A percentile compares a stretch with the other conserved stretches of the same genome.
phyloP scores from a whole-genome alignment of 192 early-diverging fungal genomes.

The Umbelopsis isabellina region DNA sequence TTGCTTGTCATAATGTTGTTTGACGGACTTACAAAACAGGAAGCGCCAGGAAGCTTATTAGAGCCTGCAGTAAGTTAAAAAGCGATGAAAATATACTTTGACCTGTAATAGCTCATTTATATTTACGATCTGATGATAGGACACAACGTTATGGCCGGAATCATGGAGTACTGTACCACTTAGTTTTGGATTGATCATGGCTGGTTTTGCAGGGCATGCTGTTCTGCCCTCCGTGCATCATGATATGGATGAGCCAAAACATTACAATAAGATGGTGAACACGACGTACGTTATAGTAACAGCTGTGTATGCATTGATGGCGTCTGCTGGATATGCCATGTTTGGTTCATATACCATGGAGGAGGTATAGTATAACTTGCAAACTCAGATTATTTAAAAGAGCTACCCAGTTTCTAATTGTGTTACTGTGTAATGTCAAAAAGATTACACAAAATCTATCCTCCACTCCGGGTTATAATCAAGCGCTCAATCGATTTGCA shows the following conservation, averaged over 20 bases:
- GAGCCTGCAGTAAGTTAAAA: slow-evolving; percentile 44
- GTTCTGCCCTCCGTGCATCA: slow-evolving; percentile 70
- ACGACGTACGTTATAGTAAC: slow-evolving; percentile 55
- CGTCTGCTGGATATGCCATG: slow-evolving; percentile 65
- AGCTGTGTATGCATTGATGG: slow-evolving; percentile 57
- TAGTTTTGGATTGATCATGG: slow-evolving; percentile 63
- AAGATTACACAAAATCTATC: slow-evolving; percentile 76
- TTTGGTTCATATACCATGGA: slow-evolving; percentile 63
- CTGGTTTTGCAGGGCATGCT: slow-evolving; percentile 65
- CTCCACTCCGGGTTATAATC: slow-evolving; percentile 55
- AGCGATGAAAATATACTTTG: background rate
- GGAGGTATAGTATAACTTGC: slow-evolving; percentile 45
- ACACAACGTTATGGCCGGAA: slow-evolving; percentile 55
- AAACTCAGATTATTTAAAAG: background rate
- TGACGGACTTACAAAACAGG: slow-evolving; percentile 56
- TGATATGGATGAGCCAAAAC: slow-evolving; percentile 64
- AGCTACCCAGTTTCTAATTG: background rate
- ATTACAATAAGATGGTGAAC: slow-evolving; percentile 57
- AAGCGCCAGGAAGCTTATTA: slow-evolving; percentile 60
- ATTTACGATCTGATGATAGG: slow-evolving; percentile 19
- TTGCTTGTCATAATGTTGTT: slow-evolving; percentile 59
- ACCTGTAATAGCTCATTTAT: background rate
- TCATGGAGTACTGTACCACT: slow-evolving; percentile 49
- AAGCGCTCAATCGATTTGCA: slow-evolving; percentile 58
- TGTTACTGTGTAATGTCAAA: background rate